Evolutionary conservation across 2,329 filamentous ascomycete species (phyloP).

Genomic region (Phialocephala sp.): DNA sequence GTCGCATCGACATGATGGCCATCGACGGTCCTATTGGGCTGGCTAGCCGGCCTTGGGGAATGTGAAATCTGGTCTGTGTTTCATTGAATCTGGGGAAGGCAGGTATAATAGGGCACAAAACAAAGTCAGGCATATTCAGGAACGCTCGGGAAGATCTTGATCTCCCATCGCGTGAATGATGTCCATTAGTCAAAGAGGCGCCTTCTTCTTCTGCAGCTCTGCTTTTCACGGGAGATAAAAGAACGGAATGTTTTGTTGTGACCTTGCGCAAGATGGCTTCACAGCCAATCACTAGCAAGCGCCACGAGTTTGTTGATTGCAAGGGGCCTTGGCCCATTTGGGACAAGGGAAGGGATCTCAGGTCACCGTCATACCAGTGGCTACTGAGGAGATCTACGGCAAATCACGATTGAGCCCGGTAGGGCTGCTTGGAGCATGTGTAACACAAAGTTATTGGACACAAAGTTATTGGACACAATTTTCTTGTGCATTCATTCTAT

Average conservation of each 20-base stretch:
- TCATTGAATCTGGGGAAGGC: conserved; percentile 41
- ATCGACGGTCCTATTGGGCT: background rate
- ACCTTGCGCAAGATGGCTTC: conserved; percentile 18
- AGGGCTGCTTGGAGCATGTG: background rate
- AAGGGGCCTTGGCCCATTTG: background rate
- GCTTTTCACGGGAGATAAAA: conserved; percentile 14
- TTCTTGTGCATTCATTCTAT: too few relatives aligned
- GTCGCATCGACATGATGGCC: too few relatives aligned
- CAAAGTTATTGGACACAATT: conserved; percentile 14
- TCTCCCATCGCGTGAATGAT: background rate
- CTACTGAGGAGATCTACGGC: background rate
- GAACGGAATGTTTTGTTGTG: conserved; percentile 28
- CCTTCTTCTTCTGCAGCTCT: conserved; percentile 21
- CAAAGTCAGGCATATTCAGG: conserved; percentile 16
- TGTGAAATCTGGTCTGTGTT: conserved; percentile 33
- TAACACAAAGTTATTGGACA: conserved; percentile 15
- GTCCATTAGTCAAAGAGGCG: conserved; percentile 13
- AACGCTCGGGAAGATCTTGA: conserved; percentile 5
- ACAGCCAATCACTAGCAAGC: conserved; percentile 27
- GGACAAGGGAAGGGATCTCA: too few relatives aligned
- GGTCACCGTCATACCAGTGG: background rate
- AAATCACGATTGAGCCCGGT: background rate
- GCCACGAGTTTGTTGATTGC: background rate
- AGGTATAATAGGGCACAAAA: conserved; percentile 32
- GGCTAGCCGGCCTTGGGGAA: conserved; percentile 19